A percentile compares a stretch with the other conserved stretches of the same genome.
phyloP scores from a whole-genome alignment of 2,329 filamentous ascomycete genomes.

The Cordyceps javanica region DNA sequence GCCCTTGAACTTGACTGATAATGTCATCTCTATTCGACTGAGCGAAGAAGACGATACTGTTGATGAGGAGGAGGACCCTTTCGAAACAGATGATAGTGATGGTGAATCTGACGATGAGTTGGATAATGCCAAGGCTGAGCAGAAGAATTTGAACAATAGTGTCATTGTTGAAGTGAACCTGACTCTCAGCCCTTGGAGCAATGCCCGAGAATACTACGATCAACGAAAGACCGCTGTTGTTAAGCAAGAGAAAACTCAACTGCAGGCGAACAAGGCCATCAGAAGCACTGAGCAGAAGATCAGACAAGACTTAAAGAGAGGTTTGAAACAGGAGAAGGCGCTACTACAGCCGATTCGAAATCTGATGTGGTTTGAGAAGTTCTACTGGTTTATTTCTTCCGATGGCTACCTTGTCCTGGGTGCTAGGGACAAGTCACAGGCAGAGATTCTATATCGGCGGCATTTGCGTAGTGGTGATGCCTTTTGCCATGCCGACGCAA shows the following conservation, averaged over 20 bases:
- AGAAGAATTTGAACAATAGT: constrained; percentile 38
- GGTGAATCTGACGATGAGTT: constrained; percentile 25
- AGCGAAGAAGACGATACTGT: constrained; percentile 63
- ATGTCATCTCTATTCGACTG: constrained; percentile 74
- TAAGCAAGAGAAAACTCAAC: constrained; percentile 81
- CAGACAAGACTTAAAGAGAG: constrained; percentile 74
- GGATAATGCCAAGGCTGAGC: constrained; percentile 25
- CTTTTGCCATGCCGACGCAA: constrained; percentile 85
- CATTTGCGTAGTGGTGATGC: constrained; percentile 85
- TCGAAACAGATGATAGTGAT: constrained; percentile 63
- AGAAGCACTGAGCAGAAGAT: constrained; percentile 91
- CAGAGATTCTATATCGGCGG: constrained; percentile 82
- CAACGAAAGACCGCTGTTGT: constrained; percentile 77
- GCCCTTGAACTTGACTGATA: constrained; percentile 85
- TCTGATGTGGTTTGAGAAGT: constrained; percentile 96
- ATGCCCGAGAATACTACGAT: constrained; percentile 87
- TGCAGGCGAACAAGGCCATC: constrained; percentile 74
- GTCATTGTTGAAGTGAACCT: constrained; percentile 82
- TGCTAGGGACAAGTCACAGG: constrained; percentile 82
- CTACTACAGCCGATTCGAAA: constrained; percentile 75
- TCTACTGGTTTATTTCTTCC: constrained; percentile 88
- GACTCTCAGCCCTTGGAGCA: constrained; percentile 74
- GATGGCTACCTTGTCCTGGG: constrained; percentile 91
- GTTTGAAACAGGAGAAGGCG: constrained; percentile 86
- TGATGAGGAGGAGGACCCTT: constrained; percentile 51